Percentiles rank a stretch among this genome's conserved stretches.
Evolutionary conservation across 1,139 yeast species (phyloP).

Genomic region (Yamadazyma conglobata): DNA sequence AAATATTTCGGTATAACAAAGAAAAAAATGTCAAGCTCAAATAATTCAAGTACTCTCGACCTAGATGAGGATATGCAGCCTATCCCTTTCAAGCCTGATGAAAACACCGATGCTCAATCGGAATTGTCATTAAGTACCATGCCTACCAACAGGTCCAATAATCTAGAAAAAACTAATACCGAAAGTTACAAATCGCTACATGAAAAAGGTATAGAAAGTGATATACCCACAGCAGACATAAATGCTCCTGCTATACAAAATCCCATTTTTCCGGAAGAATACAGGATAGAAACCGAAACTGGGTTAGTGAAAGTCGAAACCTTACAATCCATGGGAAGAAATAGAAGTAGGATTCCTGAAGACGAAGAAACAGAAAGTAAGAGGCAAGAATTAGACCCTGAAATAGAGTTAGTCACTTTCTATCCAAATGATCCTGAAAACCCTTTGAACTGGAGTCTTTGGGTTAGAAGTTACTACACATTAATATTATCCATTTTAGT

Average conservation of each 20-base stretch:
- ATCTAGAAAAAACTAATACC: slow-evolving; percentile 43
- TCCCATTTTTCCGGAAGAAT: slow-evolving; percentile 88
- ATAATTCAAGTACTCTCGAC: slow-evolving; percentile 10
- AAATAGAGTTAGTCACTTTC: slow-evolving; percentile 79
- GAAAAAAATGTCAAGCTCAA: slow-evolving; percentile 7
- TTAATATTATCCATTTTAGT: slow-evolving; percentile 63
- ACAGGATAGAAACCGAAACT: slow-evolving; percentile 78
- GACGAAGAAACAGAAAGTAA: slow-evolving; percentile 13
- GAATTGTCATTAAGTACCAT: slow-evolving; percentile 24
- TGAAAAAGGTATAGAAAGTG: slow-evolving; percentile 55
- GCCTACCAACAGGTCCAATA: slow-evolving; percentile 10
- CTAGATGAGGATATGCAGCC: slow-evolving; percentile 9
- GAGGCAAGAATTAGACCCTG: slow-evolving; percentile 48
- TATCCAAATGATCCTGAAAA: slow-evolving; percentile 74
- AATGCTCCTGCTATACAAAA: slow-evolving; percentile 60
- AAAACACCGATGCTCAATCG: slow-evolving; percentile 41
- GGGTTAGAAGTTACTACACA: slow-evolving; percentile 65
- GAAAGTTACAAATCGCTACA: slow-evolving; percentile 70
- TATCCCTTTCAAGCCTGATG: slow-evolving; percentile 13
- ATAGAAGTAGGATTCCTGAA: slow-evolving; percentile 22
- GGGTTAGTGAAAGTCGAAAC: slow-evolving; percentile 82
- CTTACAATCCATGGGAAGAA: slow-evolving; percentile 63
- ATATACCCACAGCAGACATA: slow-evolving; percentile 52
- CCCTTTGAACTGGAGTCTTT: slow-evolving; percentile 76
- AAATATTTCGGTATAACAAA: too few species aligned